Conservation (phyloP, 2,329 filamentous ascomycete species). For the Curvularia sp. region DNA sequence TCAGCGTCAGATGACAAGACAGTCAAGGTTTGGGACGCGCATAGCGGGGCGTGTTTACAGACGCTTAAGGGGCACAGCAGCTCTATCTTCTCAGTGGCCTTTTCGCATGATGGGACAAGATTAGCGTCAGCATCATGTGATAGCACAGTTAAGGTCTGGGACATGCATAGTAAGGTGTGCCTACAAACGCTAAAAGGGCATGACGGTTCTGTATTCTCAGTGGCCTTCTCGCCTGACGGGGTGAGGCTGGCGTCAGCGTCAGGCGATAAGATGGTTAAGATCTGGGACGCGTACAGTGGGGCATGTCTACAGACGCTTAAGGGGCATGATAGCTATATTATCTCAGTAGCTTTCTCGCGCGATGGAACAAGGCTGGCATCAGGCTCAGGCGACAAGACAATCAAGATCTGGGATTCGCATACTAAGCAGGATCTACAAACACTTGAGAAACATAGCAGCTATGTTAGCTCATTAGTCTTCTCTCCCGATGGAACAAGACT, state of each 20-base stretch:
- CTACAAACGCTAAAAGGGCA: no score
- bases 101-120: constrained; percentile 15
- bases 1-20: constrained; percentile 12
- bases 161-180: no score
- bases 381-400: no score
- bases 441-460: no score
- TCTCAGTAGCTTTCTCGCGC: no score
- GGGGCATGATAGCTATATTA: background rate
- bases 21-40: constrained; percentile 1
- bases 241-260: no score
- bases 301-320: background rate
- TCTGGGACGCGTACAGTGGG: background rate
- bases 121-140: background rate
- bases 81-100: constrained; percentile 16
- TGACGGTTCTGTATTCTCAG: no score
- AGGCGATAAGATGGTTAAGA: background rate
- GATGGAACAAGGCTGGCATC: no score
- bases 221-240: no score
- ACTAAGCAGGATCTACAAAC: no score
- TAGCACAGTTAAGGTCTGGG: no score
- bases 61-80: constrained; percentile 26
- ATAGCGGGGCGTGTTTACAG: constrained; percentile 14
- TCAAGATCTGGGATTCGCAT: background rate
- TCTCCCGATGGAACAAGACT: background rate
- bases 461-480: background rate